These are phyloP conservation scores for Acacia melanoxylon DNA, from an alignment of 306 rosid genomes.

Conservation along the genomic window DNA sequence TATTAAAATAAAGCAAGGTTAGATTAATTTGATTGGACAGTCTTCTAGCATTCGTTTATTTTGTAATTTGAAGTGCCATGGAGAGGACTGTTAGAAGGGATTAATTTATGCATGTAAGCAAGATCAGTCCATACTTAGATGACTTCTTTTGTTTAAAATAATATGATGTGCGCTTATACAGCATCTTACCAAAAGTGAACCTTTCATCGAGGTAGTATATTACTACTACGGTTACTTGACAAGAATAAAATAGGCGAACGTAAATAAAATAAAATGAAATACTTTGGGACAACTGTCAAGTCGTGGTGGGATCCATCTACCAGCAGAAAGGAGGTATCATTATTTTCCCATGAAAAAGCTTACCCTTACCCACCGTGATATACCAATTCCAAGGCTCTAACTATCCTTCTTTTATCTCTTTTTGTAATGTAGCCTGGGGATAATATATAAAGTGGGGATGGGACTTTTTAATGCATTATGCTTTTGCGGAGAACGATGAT, in stretches of 20 bases:
- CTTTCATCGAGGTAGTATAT: background rate
- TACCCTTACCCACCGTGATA: background rate
- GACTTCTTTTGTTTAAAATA: background rate
- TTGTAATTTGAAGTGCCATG: background rate
- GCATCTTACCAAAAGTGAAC: too few relatives aligned
- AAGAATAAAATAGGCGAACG: background rate
- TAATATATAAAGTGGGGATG: background rate
- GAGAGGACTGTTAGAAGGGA: background rate
- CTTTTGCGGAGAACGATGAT: background rate
- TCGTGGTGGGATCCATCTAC: constrained; percentile 8
- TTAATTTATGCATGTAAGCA: background rate
- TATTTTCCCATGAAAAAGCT: background rate
- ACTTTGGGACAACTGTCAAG: background rate
- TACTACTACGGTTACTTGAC: background rate
- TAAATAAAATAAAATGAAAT: background rate
- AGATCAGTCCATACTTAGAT: constrained; percentile 19
- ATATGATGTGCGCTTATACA: background rate
- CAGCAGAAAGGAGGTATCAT: background rate
- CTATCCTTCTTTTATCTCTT: background rate
- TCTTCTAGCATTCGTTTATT: background rate
- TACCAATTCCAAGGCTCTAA: background rate
- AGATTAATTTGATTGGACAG: background rate
- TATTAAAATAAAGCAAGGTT: background rate
- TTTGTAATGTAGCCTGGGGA: background rate
- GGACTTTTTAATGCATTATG: background rate